Percentiles rank a stretch among this genome's conserved stretches.
Evolutionary conservation across 176 grass and related monocot species (phyloP).

Genomic region (Hyparrhenia diplandra): DNA sequence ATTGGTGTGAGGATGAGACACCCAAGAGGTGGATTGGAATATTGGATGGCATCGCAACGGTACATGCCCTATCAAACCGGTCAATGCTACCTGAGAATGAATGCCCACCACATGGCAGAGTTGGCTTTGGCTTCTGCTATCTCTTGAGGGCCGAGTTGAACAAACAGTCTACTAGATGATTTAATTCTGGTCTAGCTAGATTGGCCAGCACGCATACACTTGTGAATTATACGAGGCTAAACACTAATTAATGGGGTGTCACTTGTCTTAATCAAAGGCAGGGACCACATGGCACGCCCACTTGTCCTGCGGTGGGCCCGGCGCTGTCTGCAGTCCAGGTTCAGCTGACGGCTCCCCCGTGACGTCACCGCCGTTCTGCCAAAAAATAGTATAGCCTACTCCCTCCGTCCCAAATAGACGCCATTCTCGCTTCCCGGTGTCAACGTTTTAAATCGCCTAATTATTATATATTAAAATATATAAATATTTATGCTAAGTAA

Average conservation of each 20-base stretch:
- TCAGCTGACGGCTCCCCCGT: conserved; percentile 26
- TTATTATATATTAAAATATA: too few relatives aligned
- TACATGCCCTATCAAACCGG: too few relatives aligned
- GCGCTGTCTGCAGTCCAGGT: conserved; percentile 31
- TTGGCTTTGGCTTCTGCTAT: neutral
- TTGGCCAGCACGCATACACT: neutral
- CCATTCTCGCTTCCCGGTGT: too few relatives aligned
- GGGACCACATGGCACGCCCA: neutral
- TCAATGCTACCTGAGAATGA: neutral
- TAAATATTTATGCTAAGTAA: too few relatives aligned
- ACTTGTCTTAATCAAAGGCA: conserved; percentile 26
- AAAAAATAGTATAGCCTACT: conserved; percentile 24
- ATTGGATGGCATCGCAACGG: too few relatives aligned
- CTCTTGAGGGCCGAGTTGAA: neutral
- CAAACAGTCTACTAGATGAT: neutral
- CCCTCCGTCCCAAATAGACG: too few relatives aligned
- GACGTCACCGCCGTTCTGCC: conserved; percentile 18
- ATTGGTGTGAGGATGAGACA: too few relatives aligned
- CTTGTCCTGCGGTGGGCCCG: conserved; percentile 14
- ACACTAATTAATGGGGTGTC: neutral
- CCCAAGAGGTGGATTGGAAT: too few relatives aligned
- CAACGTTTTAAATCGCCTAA: too few relatives aligned
- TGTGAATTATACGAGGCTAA: neutral
- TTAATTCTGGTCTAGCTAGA: conserved; percentile 23
- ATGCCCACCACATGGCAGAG: neutral